Base-by-base conservation (phyloP, 805 yeast genomes). In the Novakomyces olei region DNA sequence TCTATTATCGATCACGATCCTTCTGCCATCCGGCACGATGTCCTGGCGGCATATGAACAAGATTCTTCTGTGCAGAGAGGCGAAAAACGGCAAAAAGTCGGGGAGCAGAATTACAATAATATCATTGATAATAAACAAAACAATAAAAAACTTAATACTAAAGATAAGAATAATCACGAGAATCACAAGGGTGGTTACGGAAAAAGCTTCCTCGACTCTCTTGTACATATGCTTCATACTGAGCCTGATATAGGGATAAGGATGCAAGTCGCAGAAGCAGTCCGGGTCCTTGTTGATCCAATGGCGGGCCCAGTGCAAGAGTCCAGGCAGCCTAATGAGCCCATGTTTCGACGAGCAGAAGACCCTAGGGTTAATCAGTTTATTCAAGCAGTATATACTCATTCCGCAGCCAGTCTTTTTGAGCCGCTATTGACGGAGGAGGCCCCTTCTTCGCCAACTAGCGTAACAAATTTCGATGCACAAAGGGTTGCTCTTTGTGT, bases 1-100 rank as follows among this genome's bases (percentile, higher is more conserved):
- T 59, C 80, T 1, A 71, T 81, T 4, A 72, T 83, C 17, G 94
- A 83, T 37, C 85, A 77, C 42, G 93, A 81, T 45, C 72, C 77
- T 6, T 33, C 42, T 5, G 23, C 38, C 6, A 27, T 37, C 6
- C 36, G 43, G 19, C 22, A 26, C 17, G 16, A 28, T n/a, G n/a
- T n/a, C n/a, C n/a, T n/a, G n/a, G n/a, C n/a, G n/a, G n/a, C n/a
- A 12, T 26, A 34, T 27, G 30, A 30, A n/a, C 32, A 12, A 12
- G 33, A 29, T 18, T 5, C n/a, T n/a, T 8, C 24, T n/a, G n/a
- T 8, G 24, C n/a, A 8, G 10, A n/a, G n/a, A 22, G 31, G 19
- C n/a, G 19, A 28, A 28, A 17, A 28, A n/a, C 17, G 19, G n/a
- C 12, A 14, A 5, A 23, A 28, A n/a, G 31, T 10, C 22, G 14